phyloP scores from a whole-genome alignment of 2,329 filamentous ascomycete species.

The Cladosporium phlei region DNA sequence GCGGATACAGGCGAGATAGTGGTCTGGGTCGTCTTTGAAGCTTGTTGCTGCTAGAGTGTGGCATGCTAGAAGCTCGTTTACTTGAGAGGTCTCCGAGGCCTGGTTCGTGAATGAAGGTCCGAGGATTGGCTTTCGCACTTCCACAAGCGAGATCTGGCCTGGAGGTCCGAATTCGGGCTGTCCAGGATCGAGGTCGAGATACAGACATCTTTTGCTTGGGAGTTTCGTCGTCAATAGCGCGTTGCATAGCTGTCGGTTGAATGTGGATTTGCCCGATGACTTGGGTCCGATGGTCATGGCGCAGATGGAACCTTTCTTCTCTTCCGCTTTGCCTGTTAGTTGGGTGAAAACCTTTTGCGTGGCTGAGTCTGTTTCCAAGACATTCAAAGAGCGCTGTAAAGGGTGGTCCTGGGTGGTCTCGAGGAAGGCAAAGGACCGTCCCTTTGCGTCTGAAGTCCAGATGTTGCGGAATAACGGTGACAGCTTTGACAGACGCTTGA shows the following conservation, averaged over 20 bases:
- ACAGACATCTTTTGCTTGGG: constrained; percentile 33
- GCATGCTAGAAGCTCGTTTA: constrained; percentile 49
- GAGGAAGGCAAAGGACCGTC: constrained; percentile 32
- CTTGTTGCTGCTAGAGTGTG: constrained; percentile 64
- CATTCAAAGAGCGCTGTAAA: constrained; percentile 23
- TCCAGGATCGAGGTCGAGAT: constrained; percentile 73
- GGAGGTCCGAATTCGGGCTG: constrained; percentile 70
- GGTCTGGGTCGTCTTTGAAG: constrained; percentile 60
- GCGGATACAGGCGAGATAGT: constrained; percentile 60
- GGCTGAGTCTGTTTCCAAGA: constrained; percentile 26
- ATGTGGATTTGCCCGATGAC: constrained; percentile 71
- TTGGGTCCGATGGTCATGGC: constrained; percentile 66
- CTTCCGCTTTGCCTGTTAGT: constrained; percentile 38
- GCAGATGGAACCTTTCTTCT: constrained; percentile 21
- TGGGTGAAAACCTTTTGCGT: constrained; percentile 36
- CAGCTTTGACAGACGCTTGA: constrained; percentile 54
- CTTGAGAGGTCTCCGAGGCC: constrained; percentile 21
- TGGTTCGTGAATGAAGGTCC: constrained; percentile 64
- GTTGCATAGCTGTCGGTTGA: constrained; percentile 63
- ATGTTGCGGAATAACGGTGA: constrained; percentile 64
- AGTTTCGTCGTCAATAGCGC: constrained; percentile 53
- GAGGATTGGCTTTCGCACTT: constrained; percentile 58
- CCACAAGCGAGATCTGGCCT: constrained; percentile 64
- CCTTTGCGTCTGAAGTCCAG: constrained; percentile 51
- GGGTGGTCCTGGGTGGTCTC: constrained; percentile 25